Base-by-base conservation (phyloP, 2,329 filamentous ascomycete genomes). In the Cladosporium austrohemisphaericum region DNA sequence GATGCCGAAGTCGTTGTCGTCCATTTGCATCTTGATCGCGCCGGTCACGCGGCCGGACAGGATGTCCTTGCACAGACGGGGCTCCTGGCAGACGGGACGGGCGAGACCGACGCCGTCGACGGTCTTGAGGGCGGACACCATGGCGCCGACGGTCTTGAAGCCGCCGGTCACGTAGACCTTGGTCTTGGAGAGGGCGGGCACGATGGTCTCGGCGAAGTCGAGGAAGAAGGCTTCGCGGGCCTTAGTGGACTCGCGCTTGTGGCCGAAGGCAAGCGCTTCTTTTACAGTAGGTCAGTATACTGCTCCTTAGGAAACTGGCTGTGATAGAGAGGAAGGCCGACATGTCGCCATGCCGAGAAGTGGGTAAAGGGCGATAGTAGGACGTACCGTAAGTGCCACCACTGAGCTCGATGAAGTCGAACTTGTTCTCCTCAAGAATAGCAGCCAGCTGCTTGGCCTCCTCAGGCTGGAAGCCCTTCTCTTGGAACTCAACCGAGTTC, bases 51-150 rank as follows among this genome's bases (percentile, higher is more conserved):
- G 70, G 9, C 75, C 74, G 1, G 67, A 60, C 0, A 80, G 60
- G 2, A 78, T 71, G 14, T 75, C 67, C 37, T 63, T 66, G 35
- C 69, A 67, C 1, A 79, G 60, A 8, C 65, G 64, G 1, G 72
- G 72, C 57, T 83, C 79, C 56, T 79, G 75, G 40, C 71, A 72
- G 0, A 76, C 59, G 0, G 79, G 72, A 7, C 79, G 71, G 0
- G 69, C 83, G 16, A 85, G 66, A 0, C 81, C 81, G 7, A 85
- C 69, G 16, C 81, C 81, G 55, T 85, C 75, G 3, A 84, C 76
- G 0, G 72, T 72, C 2, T 76, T 57, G 2, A 84, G 68, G 0
- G 78, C 80, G n/a, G 71, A 65, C 11, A 78, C 74, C 80, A 85
- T 83, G 2, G 74, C 81, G 16, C 65, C 68, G 0, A 71, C 74